Conservation (phyloP, 805 yeast species). For the Saturnispora diversa region DNA sequence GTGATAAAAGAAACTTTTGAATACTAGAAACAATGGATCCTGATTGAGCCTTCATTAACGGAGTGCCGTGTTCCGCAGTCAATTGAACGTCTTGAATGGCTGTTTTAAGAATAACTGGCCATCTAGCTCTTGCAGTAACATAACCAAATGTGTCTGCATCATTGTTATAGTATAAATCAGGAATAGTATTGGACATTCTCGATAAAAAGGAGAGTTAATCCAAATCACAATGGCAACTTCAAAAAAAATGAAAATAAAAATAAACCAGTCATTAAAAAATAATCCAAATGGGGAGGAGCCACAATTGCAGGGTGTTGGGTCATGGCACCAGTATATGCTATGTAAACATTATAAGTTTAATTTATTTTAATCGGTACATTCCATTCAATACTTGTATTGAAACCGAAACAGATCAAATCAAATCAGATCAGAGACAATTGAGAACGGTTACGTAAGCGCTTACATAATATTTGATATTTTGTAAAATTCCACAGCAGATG, state of each 20-base stretch:
- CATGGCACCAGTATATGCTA: too few species aligned
- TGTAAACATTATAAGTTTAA: too few species aligned
- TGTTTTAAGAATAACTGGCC: constrained; percentile 77
- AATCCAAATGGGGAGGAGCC: too few species aligned
- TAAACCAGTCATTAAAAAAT: not conserved
- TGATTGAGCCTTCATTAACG: constrained; percentile 38
- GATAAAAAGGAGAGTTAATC: not conserved
- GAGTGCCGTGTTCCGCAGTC: constrained; percentile 8
- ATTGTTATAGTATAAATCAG: constrained; percentile 50
- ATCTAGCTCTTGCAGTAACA: constrained; percentile 67
- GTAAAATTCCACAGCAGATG: too few species aligned
- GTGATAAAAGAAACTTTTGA: constrained; percentile 34
- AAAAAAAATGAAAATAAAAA: too few species aligned
- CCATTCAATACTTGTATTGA: too few species aligned
- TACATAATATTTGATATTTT: too few species aligned
- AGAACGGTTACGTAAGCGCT: too few species aligned
- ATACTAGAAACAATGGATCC: constrained; percentile 36
- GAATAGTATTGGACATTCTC: constrained; percentile 23
- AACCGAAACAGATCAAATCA: not conserved
- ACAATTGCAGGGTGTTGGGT: too few species aligned
- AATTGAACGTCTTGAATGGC: constrained; percentile 51
- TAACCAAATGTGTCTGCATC: constrained; percentile 77
- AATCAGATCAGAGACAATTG: too few species aligned
- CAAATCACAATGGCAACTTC: not conserved
- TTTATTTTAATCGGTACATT: too few species aligned